Evolutionary conservation across 2,329 filamentous ascomycete species (phyloP).

Genomic region (Aureobasidium sp.): DNA sequence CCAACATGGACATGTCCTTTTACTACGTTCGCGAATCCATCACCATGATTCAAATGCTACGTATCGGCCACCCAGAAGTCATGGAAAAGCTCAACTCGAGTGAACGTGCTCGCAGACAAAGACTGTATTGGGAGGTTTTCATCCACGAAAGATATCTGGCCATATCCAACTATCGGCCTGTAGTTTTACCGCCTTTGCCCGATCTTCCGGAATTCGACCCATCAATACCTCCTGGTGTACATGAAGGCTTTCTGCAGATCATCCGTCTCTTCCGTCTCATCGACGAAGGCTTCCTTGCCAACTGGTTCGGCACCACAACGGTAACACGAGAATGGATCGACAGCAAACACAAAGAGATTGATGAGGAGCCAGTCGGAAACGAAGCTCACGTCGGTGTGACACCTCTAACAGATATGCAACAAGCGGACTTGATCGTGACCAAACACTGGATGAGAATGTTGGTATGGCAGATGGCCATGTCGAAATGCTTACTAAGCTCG

Average conservation of each 20-base stretch:
- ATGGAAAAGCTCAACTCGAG: conserved; percentile 24
- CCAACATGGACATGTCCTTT: conserved; percentile 41
- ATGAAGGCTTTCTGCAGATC: conserved; percentile 36
- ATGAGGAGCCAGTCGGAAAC: conserved; percentile 24
- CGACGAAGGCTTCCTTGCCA: conserved; percentile 35
- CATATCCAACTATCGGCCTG: conserved; percentile 41
- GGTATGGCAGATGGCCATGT: conserved; percentile 43
- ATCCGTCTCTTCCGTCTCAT: conserved; percentile 38
- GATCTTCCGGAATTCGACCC: conserved; percentile 33
- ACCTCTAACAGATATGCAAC: conserved; percentile 34
- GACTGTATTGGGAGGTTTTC: conserved; percentile 48
- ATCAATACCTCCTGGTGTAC: conserved; percentile 29
- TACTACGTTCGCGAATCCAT: conserved; percentile 44
- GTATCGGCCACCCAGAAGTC: conserved; percentile 33
- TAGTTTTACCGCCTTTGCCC: conserved; percentile 31
- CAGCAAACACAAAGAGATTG: conserved; percentile 35
- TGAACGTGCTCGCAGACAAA: conserved; percentile 36
- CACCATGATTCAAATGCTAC: conserved; percentile 36
- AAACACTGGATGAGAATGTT: conserved; percentile 42
- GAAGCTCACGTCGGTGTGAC: conserved; percentile 8
- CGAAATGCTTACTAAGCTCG: conserved; percentile 36
- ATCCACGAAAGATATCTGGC: conserved; percentile 50
- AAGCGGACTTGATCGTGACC: conserved; percentile 42
- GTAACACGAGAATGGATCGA: conserved; percentile 38
- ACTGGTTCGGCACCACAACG: conserved; percentile 29